Evolutionary conservation across 805 yeast genomes (phyloP), one percentile per base, ranked within the genome.

Genomic region (Spathaspora arborariae): DNA sequence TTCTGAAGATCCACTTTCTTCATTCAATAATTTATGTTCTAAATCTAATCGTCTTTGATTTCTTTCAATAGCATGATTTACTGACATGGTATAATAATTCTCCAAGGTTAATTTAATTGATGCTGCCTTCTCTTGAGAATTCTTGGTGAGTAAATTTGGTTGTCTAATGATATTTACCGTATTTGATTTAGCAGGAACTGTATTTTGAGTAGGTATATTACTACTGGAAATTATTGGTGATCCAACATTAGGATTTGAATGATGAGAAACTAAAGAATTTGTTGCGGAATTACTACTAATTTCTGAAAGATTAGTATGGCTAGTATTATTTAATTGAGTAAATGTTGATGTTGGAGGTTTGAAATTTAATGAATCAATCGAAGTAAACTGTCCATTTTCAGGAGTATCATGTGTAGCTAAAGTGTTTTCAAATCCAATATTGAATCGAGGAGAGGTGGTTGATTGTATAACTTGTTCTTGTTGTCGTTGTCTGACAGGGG

Each of bases 31-130:
- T 48, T 80, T 79, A 54, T 84, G 85, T 68, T 88, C 99, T 52
- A 90, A 75, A 56, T 85, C 89, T 35, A 90, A 79, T 36, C 97
- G 77, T 66, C 98, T 81, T 65, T 91, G 97, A 63, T 92, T 94
- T 54, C 99, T 76, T 65, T 94, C 99, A 51, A 94, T 90, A 0
- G 99, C 98, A 63, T 90, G 95, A 45, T 81, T 79, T 22, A 91
- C 95, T 15, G 91, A 82, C 63, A 87, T 81, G 53, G 88, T 88
- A 67, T 89, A 90, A 61, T 81, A 88, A 59, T 88, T 88, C 61
- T 90, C 96, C 42, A 90, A 70, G 54, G 84, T 83, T 50, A 90
- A 73, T 64, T 88, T 89, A 39, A 88, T 82, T 2, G 92, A 88
- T 0, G 95, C 82, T 0, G 96, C 89, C 56, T 81, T 82, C 56